Conservation (phyloP, 805 yeast species). For the Candida quercuum region DNA sequence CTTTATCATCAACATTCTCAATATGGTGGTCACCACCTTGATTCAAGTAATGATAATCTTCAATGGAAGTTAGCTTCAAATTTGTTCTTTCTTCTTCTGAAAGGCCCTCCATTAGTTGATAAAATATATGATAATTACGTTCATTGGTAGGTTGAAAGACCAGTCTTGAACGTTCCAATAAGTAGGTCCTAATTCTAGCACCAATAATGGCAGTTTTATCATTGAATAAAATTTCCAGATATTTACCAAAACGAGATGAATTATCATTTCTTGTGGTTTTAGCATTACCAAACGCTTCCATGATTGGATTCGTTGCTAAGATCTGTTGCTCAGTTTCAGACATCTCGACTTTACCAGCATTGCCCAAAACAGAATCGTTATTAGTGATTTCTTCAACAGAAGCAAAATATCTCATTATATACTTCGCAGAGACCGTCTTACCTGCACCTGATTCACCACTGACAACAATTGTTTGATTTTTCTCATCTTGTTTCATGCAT, state of each 20-base stretch:
- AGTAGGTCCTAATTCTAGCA: conserved; percentile 88
- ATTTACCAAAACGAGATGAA: conserved; percentile 96
- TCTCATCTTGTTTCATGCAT: conserved; percentile 80
- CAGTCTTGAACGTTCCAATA: conserved; percentile 88
- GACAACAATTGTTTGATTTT: conserved; percentile 93
- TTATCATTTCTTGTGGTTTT: conserved; percentile 96
- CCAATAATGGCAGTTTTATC: conserved; percentile 76
- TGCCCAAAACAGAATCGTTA: conserved; percentile 30
- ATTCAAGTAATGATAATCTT: conserved; percentile 74
- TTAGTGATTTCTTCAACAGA: conserved; percentile 62
- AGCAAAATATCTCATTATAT: conserved; percentile 96
- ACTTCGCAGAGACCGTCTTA: conserved; percentile 94
- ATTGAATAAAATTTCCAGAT: conserved; percentile 85
- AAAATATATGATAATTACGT: conserved; percentile 92
- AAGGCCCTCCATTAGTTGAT: conserved; percentile 80
- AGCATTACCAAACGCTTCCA: conserved; percentile 99
- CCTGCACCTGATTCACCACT: conserved; percentile 99
- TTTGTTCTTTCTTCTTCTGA: conserved; percentile 43
- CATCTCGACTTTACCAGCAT: conserved; percentile 51
- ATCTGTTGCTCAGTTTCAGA: conserved; percentile 91
- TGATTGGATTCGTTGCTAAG: conserved; percentile 92
- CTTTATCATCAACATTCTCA: conserved; percentile 74
- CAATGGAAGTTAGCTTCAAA: conserved; percentile 57
- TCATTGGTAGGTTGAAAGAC: conserved; percentile 91
- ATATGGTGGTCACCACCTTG: conserved; percentile 81